Base-by-base conservation (phyloP, 192 early-diverging fungal species). In the Gryganskiella cystojenkinii region DNA sequence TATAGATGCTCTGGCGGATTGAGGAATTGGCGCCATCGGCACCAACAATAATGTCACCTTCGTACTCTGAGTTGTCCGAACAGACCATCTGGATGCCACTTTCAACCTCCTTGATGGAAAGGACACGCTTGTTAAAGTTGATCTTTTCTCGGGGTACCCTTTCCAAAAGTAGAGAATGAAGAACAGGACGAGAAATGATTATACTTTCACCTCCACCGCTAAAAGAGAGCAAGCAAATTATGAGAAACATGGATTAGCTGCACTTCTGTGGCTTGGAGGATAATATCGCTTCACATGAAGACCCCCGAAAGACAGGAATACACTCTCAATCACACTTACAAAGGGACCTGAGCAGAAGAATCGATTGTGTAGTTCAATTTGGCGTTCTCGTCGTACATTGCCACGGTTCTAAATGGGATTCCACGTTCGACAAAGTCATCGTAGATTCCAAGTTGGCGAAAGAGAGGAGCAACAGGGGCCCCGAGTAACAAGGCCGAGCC, bases 101-200 rank as follows among this genome's bases (percentile, higher is more conserved):
- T 2, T 37, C 25, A 33, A 49, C 19, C 11, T 71, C 43, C 11
- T 30, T 17, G 10, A 64, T 56, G 14, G 61, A 47, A 2, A 71
- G 22, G 8, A 63, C 61, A 1, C 53, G 51, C 13, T 71, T 63
- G n/a, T 51, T 43, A 15, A 71, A 13, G 2, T 40, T 35, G 13
- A 64, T 43, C 33, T 71, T 64, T 28, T 64, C 42, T 10, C 27
- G 11, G 19, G 61, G 70, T 9, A 71, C 53, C 1, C 46, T 25
- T 0, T 24, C 27, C 1, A 49, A 15, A 0, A 71, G 46, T 0
- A 71, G 3, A 0, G 27, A 22, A 9, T 64, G 45, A 1, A 64
- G 40, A 1, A 50, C 52, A 7, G 61, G 60, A 30, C 70, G 44
- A 4, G 70, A 19, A 28, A 71, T 56, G 10, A 61, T 31, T n/a